These are phyloP conservation scores for Melampsora occidentalis DNA, from an alignment of 1,284 basidiomycete genomes.

Conservation along the genomic window DNA sequence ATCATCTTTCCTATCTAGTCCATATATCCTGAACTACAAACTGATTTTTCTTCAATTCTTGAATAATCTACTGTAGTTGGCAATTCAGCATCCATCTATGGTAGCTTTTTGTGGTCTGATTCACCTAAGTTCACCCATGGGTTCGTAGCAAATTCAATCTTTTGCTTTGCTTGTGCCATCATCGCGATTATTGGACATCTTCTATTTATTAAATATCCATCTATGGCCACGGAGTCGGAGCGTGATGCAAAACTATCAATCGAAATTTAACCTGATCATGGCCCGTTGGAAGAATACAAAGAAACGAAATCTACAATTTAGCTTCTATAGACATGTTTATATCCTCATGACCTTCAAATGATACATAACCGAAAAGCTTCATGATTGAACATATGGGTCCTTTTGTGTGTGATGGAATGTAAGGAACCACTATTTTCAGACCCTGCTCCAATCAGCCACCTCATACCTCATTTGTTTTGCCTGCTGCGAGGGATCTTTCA, in stretches of 20 bases:
- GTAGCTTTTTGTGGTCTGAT: slow-evolving; percentile 58
- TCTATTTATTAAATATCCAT: background rate
- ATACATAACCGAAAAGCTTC: too few species aligned
- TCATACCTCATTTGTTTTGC: too few species aligned
- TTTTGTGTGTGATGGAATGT: too few species aligned
- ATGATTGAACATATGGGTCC: too few species aligned
- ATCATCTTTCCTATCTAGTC: slow-evolving; percentile 49
- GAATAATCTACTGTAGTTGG: slow-evolving; percentile 48
- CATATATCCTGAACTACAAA: background rate
- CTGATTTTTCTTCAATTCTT: background rate
- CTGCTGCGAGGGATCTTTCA: background rate
- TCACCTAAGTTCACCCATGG: slow-evolving; percentile 18
- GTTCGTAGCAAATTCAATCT: slow-evolving; percentile 8
- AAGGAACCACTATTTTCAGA: background rate
- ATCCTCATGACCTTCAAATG: too few species aligned
- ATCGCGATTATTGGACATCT: background rate
- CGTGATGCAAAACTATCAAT: too few species aligned
- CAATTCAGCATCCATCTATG: slow-evolving; percentile 56
- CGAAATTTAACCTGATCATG: too few species aligned
- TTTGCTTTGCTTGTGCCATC: slow-evolving; percentile 15
- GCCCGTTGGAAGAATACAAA: too few species aligned
- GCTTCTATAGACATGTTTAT: too few species aligned
- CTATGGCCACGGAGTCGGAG: too few species aligned
- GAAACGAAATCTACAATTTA: too few species aligned
- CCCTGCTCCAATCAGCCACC: too few species aligned